Conservation (phyloP, 2,329 filamentous ascomycete species). For the Dichotomopilus funicola region DNA sequence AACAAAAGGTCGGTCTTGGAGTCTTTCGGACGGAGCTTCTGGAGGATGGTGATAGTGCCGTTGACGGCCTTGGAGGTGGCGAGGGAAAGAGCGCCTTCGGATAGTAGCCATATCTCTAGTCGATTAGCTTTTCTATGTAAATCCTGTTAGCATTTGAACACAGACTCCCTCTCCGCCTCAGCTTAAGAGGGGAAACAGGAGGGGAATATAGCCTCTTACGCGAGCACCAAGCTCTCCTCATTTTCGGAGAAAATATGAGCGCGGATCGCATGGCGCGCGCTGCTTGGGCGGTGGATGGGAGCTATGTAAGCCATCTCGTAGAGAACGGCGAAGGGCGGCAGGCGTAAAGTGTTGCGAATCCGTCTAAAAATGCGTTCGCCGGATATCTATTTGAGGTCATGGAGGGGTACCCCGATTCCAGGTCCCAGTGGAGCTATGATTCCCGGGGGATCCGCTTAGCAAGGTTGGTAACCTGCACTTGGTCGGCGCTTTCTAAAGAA, state of each 20-base stretch:
- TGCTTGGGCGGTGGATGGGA: conserved; percentile 87
- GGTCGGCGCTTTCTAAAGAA: too few relatives aligned
- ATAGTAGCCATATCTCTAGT: conserved; percentile 72
- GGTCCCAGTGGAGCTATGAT: too few relatives aligned
- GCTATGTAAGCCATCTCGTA: conserved; percentile 81
- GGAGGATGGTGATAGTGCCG: conserved; percentile 79
- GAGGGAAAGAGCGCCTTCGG: conserved; percentile 57
- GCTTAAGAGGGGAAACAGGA: background rate
- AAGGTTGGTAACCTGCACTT: too few relatives aligned
- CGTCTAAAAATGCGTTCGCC: background rate
- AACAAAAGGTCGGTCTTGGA: conserved; percentile 79
- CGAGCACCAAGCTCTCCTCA: conserved; percentile 77
- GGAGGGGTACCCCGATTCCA: too few relatives aligned
- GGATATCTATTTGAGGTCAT: conserved; percentile 2
- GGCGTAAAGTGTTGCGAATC: conserved; percentile 6
- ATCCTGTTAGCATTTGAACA: conserved; percentile 11
- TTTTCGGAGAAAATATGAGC: conserved; percentile 67
- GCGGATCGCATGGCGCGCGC: conserved; percentile 80
- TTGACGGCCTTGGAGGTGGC: conserved; percentile 67
- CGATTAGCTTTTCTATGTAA: conserved; percentile 68
- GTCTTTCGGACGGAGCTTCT: conserved; percentile 69
- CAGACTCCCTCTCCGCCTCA: background rate
- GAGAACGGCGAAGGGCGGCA: conserved; percentile 7
- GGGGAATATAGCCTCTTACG: conserved; percentile 52
- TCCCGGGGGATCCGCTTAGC: too few relatives aligned